Base-by-base conservation (phyloP, 345 rosid genomes). In the Pistacia vera region DNA sequence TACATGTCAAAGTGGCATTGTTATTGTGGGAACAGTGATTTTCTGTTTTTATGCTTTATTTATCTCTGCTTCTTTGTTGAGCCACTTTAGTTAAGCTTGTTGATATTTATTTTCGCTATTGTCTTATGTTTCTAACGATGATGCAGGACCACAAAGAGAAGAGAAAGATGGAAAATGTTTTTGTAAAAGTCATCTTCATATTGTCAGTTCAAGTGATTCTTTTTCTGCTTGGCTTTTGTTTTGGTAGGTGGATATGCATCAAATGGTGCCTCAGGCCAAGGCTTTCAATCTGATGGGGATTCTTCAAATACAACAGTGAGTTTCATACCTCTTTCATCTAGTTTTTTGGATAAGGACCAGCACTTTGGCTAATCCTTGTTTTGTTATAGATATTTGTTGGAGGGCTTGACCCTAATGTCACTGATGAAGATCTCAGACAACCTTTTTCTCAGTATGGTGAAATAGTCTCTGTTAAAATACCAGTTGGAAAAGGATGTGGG, bases 351-450 rank as follows among this genome's bases (percentile, higher is more conserved):
- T 58, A 66, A 60, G 72, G 77, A 64, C 52, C 44, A 66, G 68
- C n/a, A 6, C 18, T 25, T 78, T 80, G 35, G 61, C 76, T 81
- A 36, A 84, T 75, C 72, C 52, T 49, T 81, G 65, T 77, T 57
- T 77, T 69, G 48, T 70, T 80, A 69, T 86, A 96, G 99, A 92
- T 96, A 83, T 96, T 96, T 87, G 98, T 96, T 75, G 99, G 98
- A 75, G 97, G 97, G 69, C 97, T 96, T 79, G 98, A 92, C 86
- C 89, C 95, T 58, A 85, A 82, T 78, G 97, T 93, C 74, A 89
- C 86, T 65, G 97, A 91, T 73, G 98, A 92, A 81, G 97, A 93
- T 79, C 90, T 96, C 48, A 87, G 88, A 77, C 97, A 92, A 72
- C 90, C 93, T 72, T 96, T 96, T 76, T 77, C 89, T 59, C 88